Evolutionary conservation across 2,329 filamentous ascomycete genomes (phyloP), one percentile per base, ranked within the genome.

Genomic region (Penicillium sp.): DNA sequence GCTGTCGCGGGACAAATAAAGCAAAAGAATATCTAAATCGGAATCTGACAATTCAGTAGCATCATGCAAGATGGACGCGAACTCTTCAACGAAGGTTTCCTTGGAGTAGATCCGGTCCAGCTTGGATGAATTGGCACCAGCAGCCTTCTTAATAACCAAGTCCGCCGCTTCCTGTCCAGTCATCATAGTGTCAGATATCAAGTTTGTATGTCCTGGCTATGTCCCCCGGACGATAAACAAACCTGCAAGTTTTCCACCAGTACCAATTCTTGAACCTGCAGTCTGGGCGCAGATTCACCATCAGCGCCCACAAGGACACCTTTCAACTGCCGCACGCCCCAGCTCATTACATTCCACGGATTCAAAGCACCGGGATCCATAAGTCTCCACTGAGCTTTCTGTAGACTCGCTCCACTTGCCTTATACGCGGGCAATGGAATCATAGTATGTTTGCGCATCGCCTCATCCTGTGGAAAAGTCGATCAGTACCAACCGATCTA

Each of bases 261-360:
- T 18, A 83, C 81, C 57, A 82, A 72, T 54, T 77, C 74, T 55
- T 77, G 79, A 11, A 66, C 69, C 53, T 73, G 75, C 47, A 82
- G 59, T 47, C 63, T 71, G 2, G 73, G 66, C 2, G 71, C 66
- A 11, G 67, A 70, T 14, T 73, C 72, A 13, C 51, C 40, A 33
- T 75, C 73, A 4, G 65, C 64, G 7, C 83, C 82, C 2, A 83
- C 72, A 4, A 92, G 76, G 36, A 76, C 60, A 1, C 76, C 76
- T 1, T 89, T 90, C 16, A 92, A 74, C 69, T 90, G 87, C 55
- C 84, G 84, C 60, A 93, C 74, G 0, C 89, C 87, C 92, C 93
- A 97, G 10, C 83, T 84, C 64, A 95, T 75, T 5, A 93, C 82
- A 55, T 83, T 82, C 85, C 88, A 89, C 2, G 91, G 86, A 54